These are phyloP conservation scores for Pichia sp. DNA, from an alignment of 1,139 yeast genomes.

Conservation along the genomic window DNA sequence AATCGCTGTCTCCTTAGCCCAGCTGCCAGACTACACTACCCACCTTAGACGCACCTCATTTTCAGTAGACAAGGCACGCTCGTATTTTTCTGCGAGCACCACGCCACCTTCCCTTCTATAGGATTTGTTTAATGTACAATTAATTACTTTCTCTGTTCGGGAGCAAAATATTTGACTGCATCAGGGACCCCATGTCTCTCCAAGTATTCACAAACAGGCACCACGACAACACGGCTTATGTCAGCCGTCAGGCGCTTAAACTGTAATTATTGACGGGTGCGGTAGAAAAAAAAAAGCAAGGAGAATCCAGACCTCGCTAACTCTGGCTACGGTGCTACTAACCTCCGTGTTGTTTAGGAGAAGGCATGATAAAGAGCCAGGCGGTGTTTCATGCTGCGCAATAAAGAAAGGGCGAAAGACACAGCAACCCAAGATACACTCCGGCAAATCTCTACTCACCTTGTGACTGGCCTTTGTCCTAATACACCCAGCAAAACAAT, in stretches of 20 bases:
- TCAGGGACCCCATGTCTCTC: background rate
- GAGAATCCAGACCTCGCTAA: background rate
- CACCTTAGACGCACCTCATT: background rate
- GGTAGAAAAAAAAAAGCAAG: background rate
- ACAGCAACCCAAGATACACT: too few species aligned
- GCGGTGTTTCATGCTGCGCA: background rate
- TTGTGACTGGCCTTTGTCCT: background rate
- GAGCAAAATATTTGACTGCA: background rate
- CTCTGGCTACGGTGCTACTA: background rate
- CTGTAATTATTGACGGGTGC: background rate
- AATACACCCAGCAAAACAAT: background rate
- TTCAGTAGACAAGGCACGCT: background rate
- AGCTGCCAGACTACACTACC: background rate
- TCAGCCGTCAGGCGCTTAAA: background rate
- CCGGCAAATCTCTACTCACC: too few species aligned
- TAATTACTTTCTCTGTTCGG: background rate
- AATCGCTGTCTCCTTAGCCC: too few species aligned
- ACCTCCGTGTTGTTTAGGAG: background rate
- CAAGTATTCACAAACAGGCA: background rate
- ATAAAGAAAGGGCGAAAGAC: background rate
- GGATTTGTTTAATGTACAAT: background rate
- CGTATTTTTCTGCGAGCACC: background rate
- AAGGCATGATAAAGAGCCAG: background rate
- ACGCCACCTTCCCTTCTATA: background rate
- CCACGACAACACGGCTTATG: background rate